These are phyloP conservation scores for Annulohypoxylon stygium DNA, from an alignment of 495 filamentous ascomycete species.

Conservation along the genomic window DNA sequence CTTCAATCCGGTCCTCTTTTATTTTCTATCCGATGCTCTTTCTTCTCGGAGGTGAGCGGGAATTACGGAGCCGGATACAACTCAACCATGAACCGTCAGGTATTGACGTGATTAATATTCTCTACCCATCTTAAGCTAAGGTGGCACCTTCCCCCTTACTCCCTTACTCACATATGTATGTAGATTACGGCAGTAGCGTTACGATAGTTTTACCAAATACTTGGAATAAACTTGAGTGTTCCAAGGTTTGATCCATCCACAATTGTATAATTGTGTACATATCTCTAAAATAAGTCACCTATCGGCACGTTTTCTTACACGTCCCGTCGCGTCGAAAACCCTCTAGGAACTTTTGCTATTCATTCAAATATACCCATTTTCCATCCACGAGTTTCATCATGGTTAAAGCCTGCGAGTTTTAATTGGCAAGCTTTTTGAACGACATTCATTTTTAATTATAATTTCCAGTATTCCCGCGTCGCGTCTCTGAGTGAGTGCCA, in stretches of 20 bases:
- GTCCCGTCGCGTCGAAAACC: neutral
- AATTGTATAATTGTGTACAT: neutral
- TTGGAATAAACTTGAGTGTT: neutral
- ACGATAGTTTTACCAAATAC: slow-evolving; percentile 2
- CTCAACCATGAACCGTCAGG: neutral
- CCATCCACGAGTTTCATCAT: neutral
- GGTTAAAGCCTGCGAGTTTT: neutral
- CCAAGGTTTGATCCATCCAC: slow-evolving; percentile 6
- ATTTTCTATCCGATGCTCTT: neutral
- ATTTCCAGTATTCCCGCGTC: neutral
- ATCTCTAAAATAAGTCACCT: too few relatives aligned
- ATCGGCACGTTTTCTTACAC: too few relatives aligned
- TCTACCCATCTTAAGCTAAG: neutral
- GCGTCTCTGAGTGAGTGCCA: neutral
- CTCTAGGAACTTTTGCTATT: neutral
- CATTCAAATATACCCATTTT: neutral
- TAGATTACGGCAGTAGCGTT: slow-evolving; percentile 14
- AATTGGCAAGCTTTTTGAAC: neutral
- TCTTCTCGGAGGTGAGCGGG: neutral
- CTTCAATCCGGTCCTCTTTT: neutral
- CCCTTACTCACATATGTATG: slow-evolving; percentile 17
- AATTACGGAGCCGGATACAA: neutral
- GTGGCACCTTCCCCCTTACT: slow-evolving; percentile 8
- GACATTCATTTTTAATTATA: slow-evolving; percentile 4
- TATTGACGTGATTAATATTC: neutral